Evolutionary conservation across 306 rosid species (phyloP).

Genomic region (Prosopis cineraria): DNA sequence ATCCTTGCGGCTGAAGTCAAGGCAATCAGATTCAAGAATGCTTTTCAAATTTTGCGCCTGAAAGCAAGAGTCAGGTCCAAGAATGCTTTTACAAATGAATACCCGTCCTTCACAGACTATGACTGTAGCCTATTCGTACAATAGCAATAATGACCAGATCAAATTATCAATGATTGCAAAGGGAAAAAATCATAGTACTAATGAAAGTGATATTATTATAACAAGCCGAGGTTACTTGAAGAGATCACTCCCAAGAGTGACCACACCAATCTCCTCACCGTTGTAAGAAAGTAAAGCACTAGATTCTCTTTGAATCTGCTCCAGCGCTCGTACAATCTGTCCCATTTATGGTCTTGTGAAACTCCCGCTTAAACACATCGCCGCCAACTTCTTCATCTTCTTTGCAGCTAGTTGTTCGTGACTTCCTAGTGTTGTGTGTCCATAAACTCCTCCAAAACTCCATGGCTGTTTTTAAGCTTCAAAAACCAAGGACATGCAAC

Average conservation of each 20-base stretch:
- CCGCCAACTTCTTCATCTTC: conserved; percentile 46
- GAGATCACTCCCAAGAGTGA: conserved; percentile 81
- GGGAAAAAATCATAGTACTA: not conserved
- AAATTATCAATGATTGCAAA: not conserved
- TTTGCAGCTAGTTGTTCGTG: conserved; percentile 41
- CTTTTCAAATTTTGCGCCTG: not conserved
- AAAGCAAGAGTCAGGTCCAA: conserved; percentile 3
- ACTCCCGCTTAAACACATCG: conserved; percentile 41
- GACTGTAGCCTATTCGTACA: not conserved
- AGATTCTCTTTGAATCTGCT: conserved; percentile 47
- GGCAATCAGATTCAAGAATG: conserved; percentile 26
- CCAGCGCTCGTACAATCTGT: conserved; percentile 51
- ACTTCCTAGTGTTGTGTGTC: conserved; percentile 45
- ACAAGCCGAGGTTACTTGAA: conserved; percentile 43
- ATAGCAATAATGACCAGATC: conserved; percentile 17
- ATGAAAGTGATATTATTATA: not conserved
- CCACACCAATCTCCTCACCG: conserved; percentile 55
- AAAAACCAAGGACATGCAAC: not conserved
- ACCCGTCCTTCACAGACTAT: conserved; percentile 9
- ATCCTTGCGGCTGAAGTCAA: not conserved
- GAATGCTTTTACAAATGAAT: conserved; percentile 36
- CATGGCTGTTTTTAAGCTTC: conserved; percentile 48
- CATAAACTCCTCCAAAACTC: conserved; percentile 37
- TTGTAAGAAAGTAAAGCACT: conserved; percentile 43
- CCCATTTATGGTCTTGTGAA: conserved; percentile 56